Conservation (phyloP, 2,329 filamentous ascomycete species). For the Mycosphaerella sp. region DNA sequence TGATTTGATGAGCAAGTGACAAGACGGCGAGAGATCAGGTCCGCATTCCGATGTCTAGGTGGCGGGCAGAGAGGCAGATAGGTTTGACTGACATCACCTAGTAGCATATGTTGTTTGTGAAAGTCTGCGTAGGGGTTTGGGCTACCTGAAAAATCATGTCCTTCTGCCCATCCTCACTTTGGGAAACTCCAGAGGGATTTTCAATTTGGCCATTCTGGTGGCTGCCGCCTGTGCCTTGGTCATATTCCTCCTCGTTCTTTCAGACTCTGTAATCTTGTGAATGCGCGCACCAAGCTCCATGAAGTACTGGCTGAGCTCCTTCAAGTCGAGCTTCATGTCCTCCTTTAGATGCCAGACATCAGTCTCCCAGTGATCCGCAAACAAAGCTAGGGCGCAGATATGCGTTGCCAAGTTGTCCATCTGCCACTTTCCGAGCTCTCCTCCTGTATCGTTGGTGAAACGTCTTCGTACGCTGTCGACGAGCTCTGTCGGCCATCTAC, state of each 20-base stretch:
- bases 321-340: slow-evolving; percentile 66
- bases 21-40: too few species aligned
- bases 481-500: slow-evolving; percentile 53
- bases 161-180: slow-evolving; percentile 39
- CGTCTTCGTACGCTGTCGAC: slow-evolving; percentile 62
- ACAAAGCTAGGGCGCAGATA: slow-evolving; percentile 62
- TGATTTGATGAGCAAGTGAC: too few species aligned
- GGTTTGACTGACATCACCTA: too few species aligned
- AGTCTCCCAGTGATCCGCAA: slow-evolving; percentile 67
- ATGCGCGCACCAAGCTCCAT: slow-evolving; percentile 67
- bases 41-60: too few species aligned
- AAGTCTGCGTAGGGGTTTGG: too few species aligned
- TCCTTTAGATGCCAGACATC: slow-evolving; percentile 63
- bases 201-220: slow-evolving; percentile 62
- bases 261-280: slow-evolving; percentile 40
- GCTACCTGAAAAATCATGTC: not conserved
- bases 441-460: slow-evolving; percentile 54
- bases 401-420: slow-evolving; percentile 66
- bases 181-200: slow-evolving; percentile 76
- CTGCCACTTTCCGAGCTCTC: slow-evolving; percentile 63
- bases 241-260: slow-evolving; percentile 46
- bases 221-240: slow-evolving; percentile 55
- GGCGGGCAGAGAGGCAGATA: too few species aligned
- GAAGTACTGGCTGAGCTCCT: slow-evolving; percentile 64
- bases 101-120: too few species aligned